phyloP scores from a whole-genome alignment of 176 grass and related monocot genomes.

The Avena insularis region DNA sequence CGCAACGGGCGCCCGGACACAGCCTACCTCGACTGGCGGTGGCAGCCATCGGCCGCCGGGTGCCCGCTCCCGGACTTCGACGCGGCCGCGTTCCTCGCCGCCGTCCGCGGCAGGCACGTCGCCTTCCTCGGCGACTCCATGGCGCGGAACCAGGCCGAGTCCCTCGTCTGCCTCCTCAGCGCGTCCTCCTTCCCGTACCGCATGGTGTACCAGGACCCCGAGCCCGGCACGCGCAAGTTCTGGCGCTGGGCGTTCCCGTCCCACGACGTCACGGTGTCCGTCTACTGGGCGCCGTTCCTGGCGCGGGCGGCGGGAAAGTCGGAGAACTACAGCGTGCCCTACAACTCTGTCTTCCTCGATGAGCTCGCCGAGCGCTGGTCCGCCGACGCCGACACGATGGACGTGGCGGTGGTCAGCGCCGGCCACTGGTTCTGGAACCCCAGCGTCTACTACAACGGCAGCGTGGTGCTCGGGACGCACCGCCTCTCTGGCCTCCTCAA shows the following conservation, averaged over 20 bases:
- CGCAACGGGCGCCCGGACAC: constrained; percentile 1
- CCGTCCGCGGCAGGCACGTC: constrained; percentile 54
- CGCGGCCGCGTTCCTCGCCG: constrained; percentile 46
- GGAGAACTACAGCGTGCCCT: constrained; percentile 37
- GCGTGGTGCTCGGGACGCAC: constrained; percentile 56
- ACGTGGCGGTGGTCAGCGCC: constrained; percentile 50
- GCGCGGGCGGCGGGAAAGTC: constrained; percentile 28
- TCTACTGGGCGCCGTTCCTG: constrained; percentile 63
- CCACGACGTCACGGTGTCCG: constrained; percentile 42
- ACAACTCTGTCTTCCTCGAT: constrained; percentile 31
- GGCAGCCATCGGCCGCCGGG: constrained; percentile 45
- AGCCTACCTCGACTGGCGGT: constrained; percentile 59
- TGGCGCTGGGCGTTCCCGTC: constrained; percentile 39
- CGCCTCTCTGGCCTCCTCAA: constrained; percentile 33
- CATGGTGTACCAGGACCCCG: constrained; percentile 39
- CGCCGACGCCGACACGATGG: constrained; percentile 45
- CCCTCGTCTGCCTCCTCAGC: constrained; percentile 62
- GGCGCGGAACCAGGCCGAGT: constrained; percentile 70
- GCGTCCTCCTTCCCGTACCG: constrained; percentile 20
- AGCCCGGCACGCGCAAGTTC: constrained; percentile 41
- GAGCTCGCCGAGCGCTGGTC: constrained; percentile 43
- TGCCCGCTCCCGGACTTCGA: constrained; percentile 54
- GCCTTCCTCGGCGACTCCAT: constrained; percentile 79
- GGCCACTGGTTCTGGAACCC: constrained; percentile 72
- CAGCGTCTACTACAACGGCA: constrained; percentile 50